Conservation (phyloP, 495 filamentous ascomycete species). For the Podospora sp. region DNA sequence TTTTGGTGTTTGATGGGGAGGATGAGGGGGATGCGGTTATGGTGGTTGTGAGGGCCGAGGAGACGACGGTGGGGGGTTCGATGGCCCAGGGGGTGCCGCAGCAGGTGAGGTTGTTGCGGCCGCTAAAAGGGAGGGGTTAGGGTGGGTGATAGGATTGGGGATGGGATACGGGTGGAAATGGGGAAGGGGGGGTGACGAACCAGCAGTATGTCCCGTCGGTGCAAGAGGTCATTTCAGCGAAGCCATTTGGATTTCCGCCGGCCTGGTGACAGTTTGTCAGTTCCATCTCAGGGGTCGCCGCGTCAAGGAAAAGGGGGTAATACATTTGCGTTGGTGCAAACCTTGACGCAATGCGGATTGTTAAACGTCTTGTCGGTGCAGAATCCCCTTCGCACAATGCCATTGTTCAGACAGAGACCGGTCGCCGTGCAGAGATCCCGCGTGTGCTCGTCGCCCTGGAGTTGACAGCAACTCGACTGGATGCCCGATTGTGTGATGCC, state of each 20-base stretch:
- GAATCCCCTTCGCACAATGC: slow-evolving; percentile 27
- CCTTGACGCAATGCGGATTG: slow-evolving; percentile 28
- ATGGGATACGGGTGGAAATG: neutral
- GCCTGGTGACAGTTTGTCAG: slow-evolving; percentile 14
- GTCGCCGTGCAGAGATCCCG: slow-evolving; percentile 28
- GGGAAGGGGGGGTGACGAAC: neutral
- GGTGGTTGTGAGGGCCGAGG: neutral
- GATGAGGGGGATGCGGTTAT: neutral
- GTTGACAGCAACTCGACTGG: slow-evolving; percentile 32
- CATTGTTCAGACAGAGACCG: slow-evolving; percentile 29
- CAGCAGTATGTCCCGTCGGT: slow-evolving; percentile 34
- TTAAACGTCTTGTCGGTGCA: slow-evolving; percentile 36
- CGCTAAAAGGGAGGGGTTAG: slow-evolving; percentile 1
- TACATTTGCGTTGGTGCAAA: slow-evolving; percentile 30
- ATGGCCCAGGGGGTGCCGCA: slow-evolving; percentile 31
- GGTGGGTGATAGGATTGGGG: neutral
- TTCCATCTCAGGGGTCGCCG: too few relatives aligned
- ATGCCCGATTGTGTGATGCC: slow-evolving; percentile 32
- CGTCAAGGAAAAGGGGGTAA: neutral
- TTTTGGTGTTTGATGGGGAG: neutral
- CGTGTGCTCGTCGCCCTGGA: slow-evolving; percentile 21
- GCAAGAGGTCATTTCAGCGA: slow-evolving; percentile 30
- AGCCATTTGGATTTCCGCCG: slow-evolving; percentile 21
- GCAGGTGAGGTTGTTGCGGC: slow-evolving; percentile 32
- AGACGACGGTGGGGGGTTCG: slow-evolving; percentile 18